Evolutionary conservation across 495 filamentous ascomycete genomes (phyloP).

Genomic region (Lichina pygmaea): DNA sequence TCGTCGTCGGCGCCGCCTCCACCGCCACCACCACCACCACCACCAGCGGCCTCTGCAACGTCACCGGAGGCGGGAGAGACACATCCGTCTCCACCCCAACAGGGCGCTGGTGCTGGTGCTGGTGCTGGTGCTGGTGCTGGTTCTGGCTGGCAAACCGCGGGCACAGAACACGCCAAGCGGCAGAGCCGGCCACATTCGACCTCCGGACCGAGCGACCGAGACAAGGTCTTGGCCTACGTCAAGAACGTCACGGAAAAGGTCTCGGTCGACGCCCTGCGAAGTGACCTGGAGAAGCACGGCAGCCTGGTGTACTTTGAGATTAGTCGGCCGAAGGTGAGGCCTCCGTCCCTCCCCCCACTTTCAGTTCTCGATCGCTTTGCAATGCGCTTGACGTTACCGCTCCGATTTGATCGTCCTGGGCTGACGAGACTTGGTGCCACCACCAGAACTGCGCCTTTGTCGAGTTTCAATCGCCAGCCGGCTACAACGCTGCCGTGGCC

Average conservation of each 20-base stretch:
- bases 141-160: constrained; percentile 61
- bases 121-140: constrained; percentile 23
- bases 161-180: constrained; percentile 45
- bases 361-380: neutral
- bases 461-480: constrained; percentile 57
- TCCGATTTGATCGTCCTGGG: neutral
- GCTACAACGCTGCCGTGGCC: constrained; percentile 52
- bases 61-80: constrained; percentile 16
- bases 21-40: constrained; percentile 8
- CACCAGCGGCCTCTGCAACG: constrained; percentile 8
- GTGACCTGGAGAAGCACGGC: constrained; percentile 41
- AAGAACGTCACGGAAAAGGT: constrained; percentile 84
- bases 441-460: constrained; percentile 82
- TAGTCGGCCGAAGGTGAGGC: constrained; percentile 59
- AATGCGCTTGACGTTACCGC: constrained; percentile 1
- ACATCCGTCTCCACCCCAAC: constrained; percentile 14
- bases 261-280: constrained; percentile 34
- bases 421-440: neutral
- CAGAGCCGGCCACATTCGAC: constrained; percentile 37
- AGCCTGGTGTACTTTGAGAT: constrained; percentile 72
- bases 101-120: constrained; percentile 20
- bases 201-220: constrained; percentile 26
- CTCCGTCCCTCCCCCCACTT: neutral
- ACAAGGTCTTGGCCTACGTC: constrained; percentile 55
- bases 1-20: constrained; percentile 13